phyloP scores from a whole-genome alignment of 106 monocot genomes.

The Dendrobium officinale region DNA sequence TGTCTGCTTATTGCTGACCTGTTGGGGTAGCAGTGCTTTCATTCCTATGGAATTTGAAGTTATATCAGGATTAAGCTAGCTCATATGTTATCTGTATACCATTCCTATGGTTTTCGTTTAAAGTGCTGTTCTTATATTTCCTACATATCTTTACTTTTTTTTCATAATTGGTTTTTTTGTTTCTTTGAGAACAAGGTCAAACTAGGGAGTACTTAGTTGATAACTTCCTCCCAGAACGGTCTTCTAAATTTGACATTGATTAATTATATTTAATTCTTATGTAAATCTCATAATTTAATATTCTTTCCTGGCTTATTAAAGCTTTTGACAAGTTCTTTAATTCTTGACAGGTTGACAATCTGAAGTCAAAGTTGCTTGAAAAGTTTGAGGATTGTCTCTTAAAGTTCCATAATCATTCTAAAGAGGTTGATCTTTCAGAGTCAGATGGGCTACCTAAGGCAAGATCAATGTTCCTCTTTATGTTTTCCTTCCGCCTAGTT shows the following conservation, averaged over 20 bases:
- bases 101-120: not conserved
- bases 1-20: not conserved
- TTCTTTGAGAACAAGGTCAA: not conserved
- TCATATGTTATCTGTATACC: not conserved
- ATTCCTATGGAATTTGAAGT: not conserved
- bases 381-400: slow-evolving; percentile 65
- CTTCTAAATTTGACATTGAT: not conserved
- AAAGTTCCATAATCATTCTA: slow-evolving; percentile 42
- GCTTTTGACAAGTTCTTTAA: slow-evolving; percentile 3
- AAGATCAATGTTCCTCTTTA: not conserved
- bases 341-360: slow-evolving; percentile 46
- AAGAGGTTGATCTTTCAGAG: slow-evolving; percentile 14
- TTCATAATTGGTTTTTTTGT: not conserved
- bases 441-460: slow-evolving; percentile 4
- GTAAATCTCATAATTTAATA: not conserved
- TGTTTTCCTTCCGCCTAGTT: not conserved
- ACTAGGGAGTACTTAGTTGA: not conserved
- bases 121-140: not conserved
- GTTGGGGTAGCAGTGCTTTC: not conserved
- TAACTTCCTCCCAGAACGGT: not conserved
- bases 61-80: not conserved
- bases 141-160: not conserved
- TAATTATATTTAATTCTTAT: not conserved
- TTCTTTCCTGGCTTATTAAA: not conserved
- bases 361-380: slow-evolving; percentile 59